Evolutionary conservation across 2,329 filamentous ascomycete genomes (phyloP).

Genomic region (Pseudopyrenochaeta lycopersici): DNA sequence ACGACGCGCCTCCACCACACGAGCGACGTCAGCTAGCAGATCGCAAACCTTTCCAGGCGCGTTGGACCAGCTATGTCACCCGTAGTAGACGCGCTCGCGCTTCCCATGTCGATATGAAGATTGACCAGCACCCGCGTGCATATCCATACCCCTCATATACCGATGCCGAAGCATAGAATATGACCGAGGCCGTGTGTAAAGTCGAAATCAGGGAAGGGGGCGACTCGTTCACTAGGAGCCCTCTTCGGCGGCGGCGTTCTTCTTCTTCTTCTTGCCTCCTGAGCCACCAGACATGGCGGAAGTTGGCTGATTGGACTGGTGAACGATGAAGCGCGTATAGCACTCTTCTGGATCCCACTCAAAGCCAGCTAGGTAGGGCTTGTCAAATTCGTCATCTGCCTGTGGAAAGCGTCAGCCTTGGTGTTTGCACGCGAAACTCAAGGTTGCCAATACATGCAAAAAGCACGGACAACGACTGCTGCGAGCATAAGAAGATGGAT

Average conservation of each 20-base stretch:
- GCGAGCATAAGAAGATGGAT: not conserved
- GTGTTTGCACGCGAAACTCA: not conserved
- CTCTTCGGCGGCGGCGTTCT: slow-evolving; percentile 44
- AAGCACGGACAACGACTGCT: not conserved
- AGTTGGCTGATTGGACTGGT: slow-evolving; percentile 73
- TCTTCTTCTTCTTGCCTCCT: slow-evolving; percentile 50
- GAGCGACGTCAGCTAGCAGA: slow-evolving; percentile 19
- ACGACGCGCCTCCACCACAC: slow-evolving; percentile 26
- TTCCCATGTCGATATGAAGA: slow-evolving; percentile 44
- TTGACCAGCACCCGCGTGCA: slow-evolving; percentile 38
- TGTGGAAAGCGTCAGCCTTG: slow-evolving; percentile 26
- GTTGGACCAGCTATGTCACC: slow-evolving; percentile 18
- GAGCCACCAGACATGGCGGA: slow-evolving; percentile 55
- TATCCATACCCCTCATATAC: slow-evolving; percentile 29
- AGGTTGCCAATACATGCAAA: not conserved
- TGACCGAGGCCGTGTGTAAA: slow-evolving; percentile 34
- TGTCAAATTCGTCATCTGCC: slow-evolving; percentile 90
- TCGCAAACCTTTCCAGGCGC: slow-evolving; percentile 23
- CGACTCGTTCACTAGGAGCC: slow-evolving; percentile 49
- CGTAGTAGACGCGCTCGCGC: slow-evolving; percentile 40
- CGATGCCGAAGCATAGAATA: slow-evolving; percentile 31
- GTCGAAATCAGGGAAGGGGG: slow-evolving; percentile 46
- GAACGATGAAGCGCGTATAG: slow-evolving; percentile 87
- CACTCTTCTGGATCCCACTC: slow-evolving; percentile 96
- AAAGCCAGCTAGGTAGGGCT: slow-evolving; percentile 89